phyloP scores from a whole-genome alignment of 2,329 filamentous ascomycete species.

The Ophiostoma ulmi region DNA sequence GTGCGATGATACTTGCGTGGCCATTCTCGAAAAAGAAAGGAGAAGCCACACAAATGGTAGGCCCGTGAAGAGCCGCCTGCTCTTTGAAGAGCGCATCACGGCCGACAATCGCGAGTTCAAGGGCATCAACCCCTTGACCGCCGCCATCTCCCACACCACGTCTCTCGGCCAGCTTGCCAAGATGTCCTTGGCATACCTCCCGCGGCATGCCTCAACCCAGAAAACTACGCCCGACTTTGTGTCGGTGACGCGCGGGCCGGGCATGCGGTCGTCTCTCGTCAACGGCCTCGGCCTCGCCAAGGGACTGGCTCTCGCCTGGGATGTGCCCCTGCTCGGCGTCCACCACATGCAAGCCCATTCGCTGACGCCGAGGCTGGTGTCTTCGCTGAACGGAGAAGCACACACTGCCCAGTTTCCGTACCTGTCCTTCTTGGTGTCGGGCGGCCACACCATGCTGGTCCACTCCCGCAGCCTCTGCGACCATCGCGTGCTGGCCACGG shows the following conservation, averaged over 20 bases:
- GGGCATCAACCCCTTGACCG: constrained; percentile 74
- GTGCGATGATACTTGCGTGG: constrained; percentile 90
- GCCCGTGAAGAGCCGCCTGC: constrained; percentile 50
- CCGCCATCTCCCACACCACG: constrained; percentile 69
- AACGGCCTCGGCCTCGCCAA: constrained; percentile 81
- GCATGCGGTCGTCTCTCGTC: constrained; percentile 74
- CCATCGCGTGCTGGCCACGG: constrained; percentile 68
- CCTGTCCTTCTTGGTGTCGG: constrained; percentile 70
- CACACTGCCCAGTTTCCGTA: neutral
- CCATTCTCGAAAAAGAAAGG: constrained; percentile 61
- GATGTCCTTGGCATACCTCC: constrained; percentile 55
- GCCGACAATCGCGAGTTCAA: constrained; percentile 68
- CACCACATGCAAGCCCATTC: constrained; percentile 98
- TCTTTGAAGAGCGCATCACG: constrained; percentile 77
- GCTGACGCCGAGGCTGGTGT: constrained; percentile 73
- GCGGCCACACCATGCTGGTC: constrained; percentile 85
- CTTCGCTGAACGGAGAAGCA: constrained; percentile 39
- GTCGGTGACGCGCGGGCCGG: constrained; percentile 84
- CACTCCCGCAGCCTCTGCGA: constrained; percentile 62
- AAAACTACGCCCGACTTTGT: constrained; percentile 58
- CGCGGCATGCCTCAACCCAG: constrained; percentile 22
- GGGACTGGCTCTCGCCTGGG: constrained; percentile 77
- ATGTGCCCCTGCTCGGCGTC: constrained; percentile 74
- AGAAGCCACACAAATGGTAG: neutral
- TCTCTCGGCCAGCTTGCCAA: constrained; percentile 64